Percentiles rank a stretch among this genome's conserved stretches.
Evolutionary conservation across 352 stramenopile species (phyloP).

Genomic region (Phytopythium kandeliae): DNA sequence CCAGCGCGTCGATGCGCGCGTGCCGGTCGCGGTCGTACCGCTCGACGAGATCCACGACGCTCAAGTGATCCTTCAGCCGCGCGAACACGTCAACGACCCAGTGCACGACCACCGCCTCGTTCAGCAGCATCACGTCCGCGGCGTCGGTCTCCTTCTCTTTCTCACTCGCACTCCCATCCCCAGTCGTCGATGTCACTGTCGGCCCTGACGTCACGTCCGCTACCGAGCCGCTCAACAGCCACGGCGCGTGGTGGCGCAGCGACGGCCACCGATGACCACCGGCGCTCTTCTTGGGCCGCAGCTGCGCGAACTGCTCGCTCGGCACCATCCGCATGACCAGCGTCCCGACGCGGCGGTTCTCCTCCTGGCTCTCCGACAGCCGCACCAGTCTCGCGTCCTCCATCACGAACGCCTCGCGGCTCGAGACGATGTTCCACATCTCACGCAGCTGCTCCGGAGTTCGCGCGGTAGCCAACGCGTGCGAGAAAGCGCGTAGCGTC

Average conservation of each 20-base stretch:
- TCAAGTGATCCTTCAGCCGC: constrained; percentile 1
- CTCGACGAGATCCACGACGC: constrained; percentile 22
- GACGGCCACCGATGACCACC: neutral
- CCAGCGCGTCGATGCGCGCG: neutral
- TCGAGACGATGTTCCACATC: constrained; percentile 21
- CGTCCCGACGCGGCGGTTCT: neutral
- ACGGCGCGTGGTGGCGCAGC: neutral
- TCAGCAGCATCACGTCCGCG: constrained; percentile 20
- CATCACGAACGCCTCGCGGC: constrained; percentile 24
- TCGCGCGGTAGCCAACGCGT: constrained; percentile 10
- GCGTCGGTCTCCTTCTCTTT: too few species aligned
- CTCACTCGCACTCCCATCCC: too few species aligned
- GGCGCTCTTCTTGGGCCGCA: constrained; percentile 1
- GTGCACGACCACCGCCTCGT: constrained; percentile 18
- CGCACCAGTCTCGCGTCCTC: constrained; percentile 4
- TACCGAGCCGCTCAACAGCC: neutral
- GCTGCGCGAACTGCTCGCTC: constrained; percentile 20
- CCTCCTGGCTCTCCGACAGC: constrained; percentile 7
- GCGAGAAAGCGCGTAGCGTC: constrained; percentile 19
- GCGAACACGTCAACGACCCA: neutral
- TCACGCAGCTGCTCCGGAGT: constrained; percentile 15
- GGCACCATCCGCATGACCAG: constrained; percentile 33
- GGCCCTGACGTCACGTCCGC: neutral
- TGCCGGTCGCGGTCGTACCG: constrained; percentile 21
- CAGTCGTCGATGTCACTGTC: too few species aligned